Percentiles rank a stretch among this genome's conserved stretches.
These are phyloP conservation scores for Penicillium sp. DNA, from an alignment of 2,329 filamentous ascomycete species.

Conservation along the genomic window DNA sequence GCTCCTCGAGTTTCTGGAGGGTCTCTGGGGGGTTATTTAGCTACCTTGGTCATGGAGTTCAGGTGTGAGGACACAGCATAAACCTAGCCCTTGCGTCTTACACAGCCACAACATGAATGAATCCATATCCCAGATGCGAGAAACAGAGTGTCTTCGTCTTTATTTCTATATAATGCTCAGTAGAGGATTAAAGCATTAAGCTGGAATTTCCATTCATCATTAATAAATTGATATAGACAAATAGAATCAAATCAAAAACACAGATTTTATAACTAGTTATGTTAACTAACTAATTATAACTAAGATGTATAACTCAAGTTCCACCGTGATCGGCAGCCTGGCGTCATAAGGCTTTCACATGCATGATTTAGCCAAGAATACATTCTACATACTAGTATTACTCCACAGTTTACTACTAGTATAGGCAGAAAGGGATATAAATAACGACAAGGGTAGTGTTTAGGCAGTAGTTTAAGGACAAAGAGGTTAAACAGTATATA, in stretches of 20 bases:
- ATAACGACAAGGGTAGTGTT: not conserved
- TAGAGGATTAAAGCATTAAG: no score
- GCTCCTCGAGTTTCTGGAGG: no score
- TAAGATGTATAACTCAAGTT: not conserved
- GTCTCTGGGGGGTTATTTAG: not conserved
- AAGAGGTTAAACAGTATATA: not conserved
- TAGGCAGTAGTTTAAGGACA: not conserved
- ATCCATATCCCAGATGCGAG: not conserved
- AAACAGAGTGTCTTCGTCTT: not conserved
- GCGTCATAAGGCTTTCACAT: constrained; percentile 1
- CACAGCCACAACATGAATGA: not conserved
- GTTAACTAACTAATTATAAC: no score
- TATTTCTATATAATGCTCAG: not conserved
- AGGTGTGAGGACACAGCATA: not conserved
- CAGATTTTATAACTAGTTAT: no score
- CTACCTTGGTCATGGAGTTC: not conserved
- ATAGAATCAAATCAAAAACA: not conserved
- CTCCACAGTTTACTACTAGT: not conserved
- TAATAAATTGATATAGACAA: not conserved
- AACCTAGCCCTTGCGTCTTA: not conserved
- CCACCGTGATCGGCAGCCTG: constrained; percentile 1
- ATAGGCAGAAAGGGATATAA: constrained; percentile 1
- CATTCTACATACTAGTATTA: not conserved
- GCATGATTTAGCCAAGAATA: not conserved
- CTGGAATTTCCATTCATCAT: not conserved